Evolutionary conservation across 1,139 yeast genomes (phyloP).

Genomic region (Candida freyschussii): DNA sequence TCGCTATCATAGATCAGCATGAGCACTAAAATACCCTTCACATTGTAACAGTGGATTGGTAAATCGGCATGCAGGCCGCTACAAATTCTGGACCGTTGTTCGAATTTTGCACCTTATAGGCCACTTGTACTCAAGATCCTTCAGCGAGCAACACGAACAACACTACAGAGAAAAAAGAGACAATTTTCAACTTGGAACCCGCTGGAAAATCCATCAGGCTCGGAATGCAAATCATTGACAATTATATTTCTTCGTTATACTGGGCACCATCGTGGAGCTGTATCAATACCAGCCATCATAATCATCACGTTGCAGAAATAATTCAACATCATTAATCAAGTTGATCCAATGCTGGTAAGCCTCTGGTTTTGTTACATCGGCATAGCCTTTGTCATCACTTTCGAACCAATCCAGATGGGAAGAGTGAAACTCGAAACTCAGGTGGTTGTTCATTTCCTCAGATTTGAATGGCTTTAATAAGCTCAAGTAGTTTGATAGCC

Average conservation of each 20-base stretch:
- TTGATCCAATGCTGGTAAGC: conserved; percentile 20
- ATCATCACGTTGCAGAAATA: conserved; percentile 21
- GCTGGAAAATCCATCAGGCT: no score
- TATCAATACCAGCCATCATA: conserved; percentile 26
- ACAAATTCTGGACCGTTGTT: no score
- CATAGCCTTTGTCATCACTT: conserved; percentile 9
- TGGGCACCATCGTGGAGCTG: not conserved
- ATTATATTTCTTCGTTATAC: not conserved
- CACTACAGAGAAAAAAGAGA: no score
- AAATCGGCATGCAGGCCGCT: no score
- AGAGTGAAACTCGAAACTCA: conserved; percentile 21
- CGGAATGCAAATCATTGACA: no score
- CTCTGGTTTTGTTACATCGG: conserved; percentile 2
- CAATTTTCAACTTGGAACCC: no score
- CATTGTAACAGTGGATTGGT: no score
- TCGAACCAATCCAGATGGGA: conserved; percentile 21
- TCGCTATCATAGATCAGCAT: no score
- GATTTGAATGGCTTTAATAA: conserved; percentile 25
- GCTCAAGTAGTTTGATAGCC: conserved; percentile 23
- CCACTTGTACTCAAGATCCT: no score
- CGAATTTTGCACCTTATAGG: no score
- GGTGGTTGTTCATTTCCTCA: conserved; percentile 24
- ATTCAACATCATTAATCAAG: conserved; percentile 21
- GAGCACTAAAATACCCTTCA: no score
- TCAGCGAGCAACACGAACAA: no score